Conservation (phyloP, 2,329 filamentous ascomycete species). For the Rutstroemia sp. region DNA sequence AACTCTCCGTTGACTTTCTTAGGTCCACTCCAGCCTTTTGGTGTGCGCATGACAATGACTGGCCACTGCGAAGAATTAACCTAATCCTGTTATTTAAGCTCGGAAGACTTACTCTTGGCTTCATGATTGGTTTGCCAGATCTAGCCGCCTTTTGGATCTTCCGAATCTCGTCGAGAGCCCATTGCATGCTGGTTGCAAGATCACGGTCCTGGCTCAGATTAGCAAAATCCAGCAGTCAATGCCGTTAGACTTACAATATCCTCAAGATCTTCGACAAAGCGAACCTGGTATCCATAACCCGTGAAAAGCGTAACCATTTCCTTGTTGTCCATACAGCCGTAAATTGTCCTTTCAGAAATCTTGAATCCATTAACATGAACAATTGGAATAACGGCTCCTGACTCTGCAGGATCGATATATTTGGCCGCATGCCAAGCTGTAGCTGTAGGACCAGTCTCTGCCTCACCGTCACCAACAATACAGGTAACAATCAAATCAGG, state of each 20-base stretch:
- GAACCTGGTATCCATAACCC: slow-evolving; percentile 58
- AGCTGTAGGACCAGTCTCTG: slow-evolving; percentile 57
- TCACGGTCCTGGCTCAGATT: slow-evolving; percentile 38
- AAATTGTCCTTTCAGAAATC: slow-evolving; percentile 61
- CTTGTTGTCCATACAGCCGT: slow-evolving; percentile 61
- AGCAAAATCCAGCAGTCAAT: background rate
- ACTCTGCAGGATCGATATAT: slow-evolving; percentile 58
- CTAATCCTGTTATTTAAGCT: background rate
- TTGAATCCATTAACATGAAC: slow-evolving; percentile 64
- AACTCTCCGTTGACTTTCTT: slow-evolving; percentile 54
- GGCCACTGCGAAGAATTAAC: slow-evolving; percentile 40
- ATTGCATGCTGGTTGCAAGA: slow-evolving; percentile 49
- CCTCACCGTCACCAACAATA: slow-evolving; percentile 57
- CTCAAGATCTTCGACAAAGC: slow-evolving; percentile 52
- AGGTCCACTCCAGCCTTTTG: slow-evolving; percentile 61
- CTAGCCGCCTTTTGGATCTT: slow-evolving; percentile 57
- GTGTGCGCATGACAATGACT: slow-evolving; percentile 55
- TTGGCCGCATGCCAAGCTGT: slow-evolving; percentile 59
- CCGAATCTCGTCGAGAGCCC: slow-evolving; percentile 53
- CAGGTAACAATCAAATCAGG: slow-evolving; percentile 55
- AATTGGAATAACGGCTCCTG: slow-evolving; percentile 59
- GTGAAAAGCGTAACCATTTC: slow-evolving; percentile 53
- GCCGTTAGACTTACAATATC: slow-evolving; percentile 37
- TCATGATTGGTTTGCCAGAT: slow-evolving; percentile 50
- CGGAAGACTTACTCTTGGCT: slow-evolving; percentile 39